Evolutionary conservation across 495 filamentous ascomycete genomes (phyloP), one percentile per base, ranked within the genome.

Genomic region (Podospora anserina): DNA sequence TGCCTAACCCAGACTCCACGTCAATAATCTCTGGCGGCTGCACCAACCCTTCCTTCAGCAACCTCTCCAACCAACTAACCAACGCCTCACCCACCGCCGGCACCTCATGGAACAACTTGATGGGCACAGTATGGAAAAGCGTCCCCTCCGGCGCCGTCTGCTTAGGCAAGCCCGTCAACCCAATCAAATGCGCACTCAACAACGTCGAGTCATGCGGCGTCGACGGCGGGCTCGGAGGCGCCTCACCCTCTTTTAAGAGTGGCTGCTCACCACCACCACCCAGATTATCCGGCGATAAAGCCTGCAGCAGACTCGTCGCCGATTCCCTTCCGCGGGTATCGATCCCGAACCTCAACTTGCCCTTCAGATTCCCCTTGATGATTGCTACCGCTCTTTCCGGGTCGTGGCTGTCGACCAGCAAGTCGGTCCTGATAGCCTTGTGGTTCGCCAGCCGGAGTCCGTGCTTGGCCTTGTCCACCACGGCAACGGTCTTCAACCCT

Each of bases 41-140:
- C 23, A 91, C 69, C 20, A 81, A 69, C 0, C 78, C 78, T 3
- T 79, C 72, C 26, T 81, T 78, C 57, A 91, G 69, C 59, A 91
- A 73, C 44, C 78, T 75, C 73, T 91, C 88, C 68, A 89, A 73
- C 89, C 88, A 91, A 19, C 70, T 69, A 4, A 87, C 84, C 72
- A 89, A 72, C 6, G 74, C 75, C 61, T 86, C 84, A 1, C 89
- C 89, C 0, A 90, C 81, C 3, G 77, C 76, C 0, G 85, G 81
- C 3, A 86, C 83, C 63, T 84, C 82, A 70, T 91, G 89, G 70
- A 90, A 91, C 27, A 89, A 68, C 75, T 91, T 91, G 63, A 91
- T 89, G 0, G 89, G 89, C 23, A 91, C 86, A 4, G 81, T 87
- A 66, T 91, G 88, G 28, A 75, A 77, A 61, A 71, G 13, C 1